These are phyloP conservation scores for Seminavis robusta DNA, from an alignment of 108 stramenopile genomes.

Conservation along the genomic window DNA sequence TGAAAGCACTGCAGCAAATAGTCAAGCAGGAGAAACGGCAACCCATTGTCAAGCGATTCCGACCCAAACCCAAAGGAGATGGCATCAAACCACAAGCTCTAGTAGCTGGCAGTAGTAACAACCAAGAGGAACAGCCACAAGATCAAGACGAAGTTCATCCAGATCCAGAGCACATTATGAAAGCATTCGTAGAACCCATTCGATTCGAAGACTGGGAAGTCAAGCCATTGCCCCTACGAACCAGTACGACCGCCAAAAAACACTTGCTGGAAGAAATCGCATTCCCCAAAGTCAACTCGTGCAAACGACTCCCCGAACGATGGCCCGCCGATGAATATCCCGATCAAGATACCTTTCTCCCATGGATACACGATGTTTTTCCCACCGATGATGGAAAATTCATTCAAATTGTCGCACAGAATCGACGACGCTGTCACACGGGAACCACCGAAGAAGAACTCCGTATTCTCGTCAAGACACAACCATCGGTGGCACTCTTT, in stretches of 20 bases:
- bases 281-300: constrained; percentile 39
- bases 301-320: constrained; percentile 59
- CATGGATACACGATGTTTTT: constrained; percentile 92
- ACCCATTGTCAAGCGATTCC: too few species aligned
- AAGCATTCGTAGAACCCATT: constrained; percentile 36
- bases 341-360: constrained; percentile 81
- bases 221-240: constrained; percentile 59
- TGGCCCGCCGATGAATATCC: constrained; percentile 64
- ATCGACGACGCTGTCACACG: constrained; percentile 68
- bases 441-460: constrained; percentile 31
- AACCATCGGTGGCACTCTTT: constrained; percentile 75
- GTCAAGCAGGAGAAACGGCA: too few species aligned
- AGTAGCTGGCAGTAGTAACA: too few species aligned
- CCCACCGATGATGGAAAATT: constrained; percentile 72
- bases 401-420: constrained; percentile 86
- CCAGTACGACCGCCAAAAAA: constrained; percentile 21
- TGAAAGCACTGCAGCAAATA: too few species aligned
- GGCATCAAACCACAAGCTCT: too few species aligned
- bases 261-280: constrained; percentile 26
- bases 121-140: too few species aligned
- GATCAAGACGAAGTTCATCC: too few species aligned
- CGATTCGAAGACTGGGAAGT: constrained; percentile 28
- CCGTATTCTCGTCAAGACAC: constrained; percentile 32
- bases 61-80: too few species aligned
- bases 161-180: constrained; percentile 12